Conservation (phyloP, 306 rosid species). For the Cucurbita argyrosperma region DNA sequence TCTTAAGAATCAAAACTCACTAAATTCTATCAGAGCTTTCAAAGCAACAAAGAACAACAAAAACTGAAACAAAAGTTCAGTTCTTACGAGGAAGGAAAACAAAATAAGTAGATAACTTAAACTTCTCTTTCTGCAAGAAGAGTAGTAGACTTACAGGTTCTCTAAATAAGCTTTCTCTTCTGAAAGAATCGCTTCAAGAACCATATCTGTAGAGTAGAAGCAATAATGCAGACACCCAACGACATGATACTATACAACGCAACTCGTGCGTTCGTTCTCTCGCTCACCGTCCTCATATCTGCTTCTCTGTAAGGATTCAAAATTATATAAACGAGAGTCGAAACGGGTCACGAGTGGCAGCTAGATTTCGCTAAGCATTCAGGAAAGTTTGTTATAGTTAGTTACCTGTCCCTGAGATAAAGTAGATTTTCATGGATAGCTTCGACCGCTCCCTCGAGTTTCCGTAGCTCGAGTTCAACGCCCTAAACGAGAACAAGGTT, state of each 20-base stretch:
- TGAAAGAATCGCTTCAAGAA: slow-evolving; percentile 75
- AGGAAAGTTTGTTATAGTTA: slow-evolving; percentile 1
- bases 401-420: slow-evolving; percentile 64
- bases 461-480: slow-evolving; percentile 77
- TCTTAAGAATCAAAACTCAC: neutral
- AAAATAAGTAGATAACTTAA: neutral
- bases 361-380: neutral
- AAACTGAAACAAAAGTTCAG: neutral
- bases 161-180: slow-evolving; percentile 77
- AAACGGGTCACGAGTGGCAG: neutral
- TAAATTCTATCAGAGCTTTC: neutral
- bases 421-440: slow-evolving; percentile 79
- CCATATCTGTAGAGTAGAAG: slow-evolving; percentile 64
- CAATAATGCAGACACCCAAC: slow-evolving; percentile 57
- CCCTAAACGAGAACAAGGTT: slow-evolving; percentile 24
- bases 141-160: neutral
- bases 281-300: slow-evolving; percentile 75
- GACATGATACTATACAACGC: slow-evolving; percentile 72
- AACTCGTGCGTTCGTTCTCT: slow-evolving; percentile 62
- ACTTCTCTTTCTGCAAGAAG: neutral
- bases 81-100: neutral
- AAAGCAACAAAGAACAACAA: neutral
- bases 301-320: slow-evolving; percentile 42
- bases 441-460: slow-evolving; percentile 83
- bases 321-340: neutral